Conservation (phyloP, 2,329 filamentous ascomycete species). For the Microascus cirrosus region DNA sequence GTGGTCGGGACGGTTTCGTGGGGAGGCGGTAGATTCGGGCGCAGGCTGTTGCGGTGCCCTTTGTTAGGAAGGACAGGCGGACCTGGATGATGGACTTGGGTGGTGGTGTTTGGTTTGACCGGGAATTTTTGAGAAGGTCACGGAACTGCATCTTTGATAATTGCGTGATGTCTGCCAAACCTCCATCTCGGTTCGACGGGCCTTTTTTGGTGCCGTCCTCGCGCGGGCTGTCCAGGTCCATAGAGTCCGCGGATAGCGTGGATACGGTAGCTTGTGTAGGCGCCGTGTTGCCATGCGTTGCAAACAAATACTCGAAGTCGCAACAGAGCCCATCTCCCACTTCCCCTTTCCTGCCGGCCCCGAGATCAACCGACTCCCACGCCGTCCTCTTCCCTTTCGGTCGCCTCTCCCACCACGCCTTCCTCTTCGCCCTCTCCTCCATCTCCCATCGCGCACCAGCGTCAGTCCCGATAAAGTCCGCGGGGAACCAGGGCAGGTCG, state of each 20-base stretch:
- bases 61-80: constrained; percentile 53
- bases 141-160: constrained; percentile 1
- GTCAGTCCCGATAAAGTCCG: constrained; percentile 68
- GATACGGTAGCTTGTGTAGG: not conserved
- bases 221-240: constrained; percentile 8
- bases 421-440: constrained; percentile 45
- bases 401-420: constrained; percentile 27
- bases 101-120: constrained; percentile 12
- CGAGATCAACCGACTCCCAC: constrained; percentile 65
- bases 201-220: constrained; percentile 3
- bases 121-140: constrained; percentile 6
- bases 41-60: constrained; percentile 60
- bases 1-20: constrained; percentile 13
- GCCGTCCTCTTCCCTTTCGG: constrained; percentile 74
- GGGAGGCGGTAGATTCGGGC: constrained; percentile 83
- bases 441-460: constrained; percentile 73
- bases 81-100: constrained; percentile 43
- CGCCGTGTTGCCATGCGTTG: constrained; percentile 6
- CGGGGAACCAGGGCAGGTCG: constrained; percentile 71
- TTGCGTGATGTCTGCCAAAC: not conserved
- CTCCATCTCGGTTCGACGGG: not conserved
- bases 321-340: constrained; percentile 72
- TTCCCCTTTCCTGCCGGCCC: constrained; percentile 66
- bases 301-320: constrained; percentile 67
- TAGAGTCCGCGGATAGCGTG: constrained; percentile 1